Evolutionary conservation across 176 grass and related monocot species (phyloP), one percentile per base, ranked within the genome.

Genomic region (Ensete glaucum): DNA sequence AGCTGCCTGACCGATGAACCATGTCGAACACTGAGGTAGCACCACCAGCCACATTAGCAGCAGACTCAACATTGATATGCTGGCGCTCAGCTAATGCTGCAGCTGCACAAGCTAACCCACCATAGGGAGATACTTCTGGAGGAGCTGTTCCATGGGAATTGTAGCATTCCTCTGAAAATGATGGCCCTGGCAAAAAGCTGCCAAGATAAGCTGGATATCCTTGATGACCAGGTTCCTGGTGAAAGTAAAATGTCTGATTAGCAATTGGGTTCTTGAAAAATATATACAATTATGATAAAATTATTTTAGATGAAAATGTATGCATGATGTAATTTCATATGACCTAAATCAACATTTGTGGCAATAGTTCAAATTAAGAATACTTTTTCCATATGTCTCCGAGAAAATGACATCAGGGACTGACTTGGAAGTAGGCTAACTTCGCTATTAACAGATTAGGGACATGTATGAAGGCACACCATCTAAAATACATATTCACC

Each of bases 21-120:
- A 89, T 89, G 75, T 89, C 90, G 4, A 85, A 89, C 21, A 85
- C 74, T 77, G 87, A 78, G 64, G 77, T 79, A 62, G 71, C 87
- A 62, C 72, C 71, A 29, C 87, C 73, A 50, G 79, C 68, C 79
- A 92, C 82, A 79, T 81, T 82, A 80, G 86, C 81, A 78, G 78
- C 19, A 20, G 34, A 89, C 52, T 86, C 84, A 64, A 81, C 82
- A 67, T 75, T 69, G 9, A 82, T 78, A 70, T 82, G 75, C 59
- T 92, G 89, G 58, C 90, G 86, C 81, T 91, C 94, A 69, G 90
- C 77, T 72, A 98, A 75, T 72, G 94, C 88, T 10, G 90, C 94
- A 83, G 90, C 86, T 4, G 94, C 88, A 81, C 94, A 93, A 68
- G 84, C 87, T 80, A 85, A 89, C 69, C 85, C 88, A 63, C 88